Percentiles rank a stretch among this genome's conserved stretches.
These are phyloP conservation scores for Lavandula angustifolia DNA, from an alignment of 257 asterid genomes.

Conservation along the genomic window DNA sequence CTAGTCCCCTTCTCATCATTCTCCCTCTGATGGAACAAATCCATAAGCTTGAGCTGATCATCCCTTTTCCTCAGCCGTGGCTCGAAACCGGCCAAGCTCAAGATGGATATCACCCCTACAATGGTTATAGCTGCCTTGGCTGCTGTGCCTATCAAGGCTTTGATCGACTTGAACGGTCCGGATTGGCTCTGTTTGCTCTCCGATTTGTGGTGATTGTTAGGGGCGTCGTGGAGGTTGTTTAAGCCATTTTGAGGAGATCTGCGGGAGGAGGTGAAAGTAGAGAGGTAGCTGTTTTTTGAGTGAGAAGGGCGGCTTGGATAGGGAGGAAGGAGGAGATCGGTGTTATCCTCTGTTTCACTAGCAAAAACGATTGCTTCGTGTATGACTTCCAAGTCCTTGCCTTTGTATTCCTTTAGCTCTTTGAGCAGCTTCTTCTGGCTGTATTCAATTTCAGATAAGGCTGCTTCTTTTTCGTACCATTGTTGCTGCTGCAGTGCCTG, in stretches of 20 bases:
- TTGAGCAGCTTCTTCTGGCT: constrained; percentile 80
- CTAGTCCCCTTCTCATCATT: constrained; percentile 31
- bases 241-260: constrained; percentile 53
- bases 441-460: constrained; percentile 68
- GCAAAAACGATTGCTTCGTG: constrained; percentile 87
- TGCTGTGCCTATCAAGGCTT: constrained; percentile 47
- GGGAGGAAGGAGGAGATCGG: constrained; percentile 93
- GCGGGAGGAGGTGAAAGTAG: constrained; percentile 41
- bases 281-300: constrained; percentile 48
- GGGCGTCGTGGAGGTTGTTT: constrained; percentile 26
- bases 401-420: constrained; percentile 82
- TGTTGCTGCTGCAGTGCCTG: constrained; percentile 89
- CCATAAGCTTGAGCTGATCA: constrained; percentile 44
- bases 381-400: constrained; percentile 76
- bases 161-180: constrained; percentile 43
- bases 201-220: constrained; percentile 28
- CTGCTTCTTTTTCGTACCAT: constrained; percentile 81
- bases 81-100: constrained; percentile 81
- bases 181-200: constrained; percentile 34
- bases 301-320: constrained; percentile 78
- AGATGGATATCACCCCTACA: constrained; percentile 59
- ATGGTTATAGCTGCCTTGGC: constrained; percentile 70
- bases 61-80: constrained; percentile 64
- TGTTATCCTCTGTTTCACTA: constrained; percentile 73
- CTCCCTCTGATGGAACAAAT: constrained; percentile 43